Evolutionary conservation across 2,329 filamentous ascomycete species (phyloP).

Genomic region (Helicocarpus griseus): DNA sequence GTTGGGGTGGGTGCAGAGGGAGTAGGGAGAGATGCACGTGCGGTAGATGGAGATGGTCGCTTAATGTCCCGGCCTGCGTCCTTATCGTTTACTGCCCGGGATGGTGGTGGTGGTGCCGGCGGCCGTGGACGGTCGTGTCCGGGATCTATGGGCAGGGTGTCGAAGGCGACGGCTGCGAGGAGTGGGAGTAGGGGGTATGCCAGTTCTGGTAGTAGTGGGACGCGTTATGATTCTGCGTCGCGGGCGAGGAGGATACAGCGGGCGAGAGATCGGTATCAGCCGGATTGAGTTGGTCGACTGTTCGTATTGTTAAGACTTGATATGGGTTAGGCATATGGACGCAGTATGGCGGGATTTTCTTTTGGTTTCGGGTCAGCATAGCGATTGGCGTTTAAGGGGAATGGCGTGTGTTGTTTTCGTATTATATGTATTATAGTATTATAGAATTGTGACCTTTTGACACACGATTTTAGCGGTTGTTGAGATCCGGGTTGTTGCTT

Average conservation of each 20-base stretch:
- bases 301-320: not conserved
- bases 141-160: not conserved
- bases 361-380: too few relatives aligned
- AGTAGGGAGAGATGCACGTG: not conserved
- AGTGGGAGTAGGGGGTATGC: not conserved
- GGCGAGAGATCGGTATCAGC: constrained; percentile 22
- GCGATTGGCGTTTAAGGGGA: too few relatives aligned
- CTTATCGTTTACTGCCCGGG: not conserved
- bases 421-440: too few relatives aligned
- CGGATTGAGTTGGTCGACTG: not conserved
- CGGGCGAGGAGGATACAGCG: constrained; percentile 20
- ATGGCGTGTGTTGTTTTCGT: too few relatives aligned
- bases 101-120: too few relatives aligned
- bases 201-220: not conserved
- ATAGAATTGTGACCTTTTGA: too few relatives aligned
- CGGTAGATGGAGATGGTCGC: not conserved
- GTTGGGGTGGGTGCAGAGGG: not conserved
- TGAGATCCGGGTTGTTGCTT: too few relatives aligned
- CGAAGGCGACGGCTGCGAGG: not conserved
- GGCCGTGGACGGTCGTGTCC: not conserved
- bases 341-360: too few relatives aligned
- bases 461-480: too few relatives aligned
- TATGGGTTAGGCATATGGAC: not conserved
- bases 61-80: not conserved
- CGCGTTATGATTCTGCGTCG: constrained; percentile 4